Base-by-base conservation (phyloP, 1,139 yeast species). In the Hansenula sp. region DNA sequence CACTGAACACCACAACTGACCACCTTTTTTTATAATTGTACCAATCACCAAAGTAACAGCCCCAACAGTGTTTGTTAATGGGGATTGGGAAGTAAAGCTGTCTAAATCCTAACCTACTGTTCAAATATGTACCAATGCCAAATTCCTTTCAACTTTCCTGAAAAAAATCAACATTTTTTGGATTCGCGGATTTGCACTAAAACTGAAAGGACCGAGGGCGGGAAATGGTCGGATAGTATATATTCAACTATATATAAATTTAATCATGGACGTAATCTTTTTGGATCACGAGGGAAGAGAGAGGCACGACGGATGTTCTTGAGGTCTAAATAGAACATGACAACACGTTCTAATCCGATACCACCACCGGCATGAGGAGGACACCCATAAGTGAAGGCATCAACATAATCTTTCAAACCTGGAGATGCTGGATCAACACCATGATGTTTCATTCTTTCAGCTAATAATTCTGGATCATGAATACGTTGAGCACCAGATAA, bases 321-420 rank as follows among this genome's bases (percentile, higher is more conserved):
- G 71, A 92, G 75, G 61, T 88, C 98, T 64, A 92, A 77, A 80
- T 77, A 92, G 78, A 92, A 92, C 97, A 92, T 92, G 51, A 92
- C 89, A 32, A 92, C 98, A 73, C 99, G 87, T 71, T 92, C 99
- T 53, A 92, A 73, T 57, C 99, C 99, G 63, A 92, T 92, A 68
- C 99, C 99, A 70, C 98, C 99, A 64, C 99, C 99, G 21, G 96
- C 99, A 58, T 92, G 99, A 38, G 99, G 98, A 51, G 96, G 82
- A 74, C 97, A 92, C 18, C 97, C 99, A 62, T 84, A 90, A 36
- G 77, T 71, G 72, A 94, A 92, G 18, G 96, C 95, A 50, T 90
- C 90, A 47, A 88, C 83, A 66, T 94, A 92, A 62, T 94, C 97
- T 60, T 75, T 74, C 59, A 90, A 71, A 50, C 97, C 97, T 27